Base-by-base conservation (phyloP, 176 grass and related monocot genomes). In the Oryza officinalis region DNA sequence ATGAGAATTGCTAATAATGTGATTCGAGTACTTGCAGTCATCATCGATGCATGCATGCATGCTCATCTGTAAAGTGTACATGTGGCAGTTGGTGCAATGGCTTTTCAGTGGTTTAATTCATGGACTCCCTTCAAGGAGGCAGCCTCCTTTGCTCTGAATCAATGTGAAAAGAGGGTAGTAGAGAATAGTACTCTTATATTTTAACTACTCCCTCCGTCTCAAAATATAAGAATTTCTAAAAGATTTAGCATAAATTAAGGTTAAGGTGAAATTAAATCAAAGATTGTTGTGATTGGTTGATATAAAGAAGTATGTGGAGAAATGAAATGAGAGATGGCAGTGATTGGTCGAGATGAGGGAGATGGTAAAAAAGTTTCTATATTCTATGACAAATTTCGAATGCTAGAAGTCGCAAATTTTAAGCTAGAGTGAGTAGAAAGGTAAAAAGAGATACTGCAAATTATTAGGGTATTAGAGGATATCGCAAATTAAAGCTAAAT, bases 41-140 rank as follows among this genome's bases (percentile, higher is more conserved):
- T n/a, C 31, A 60, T 57, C 44, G 14, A 35, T 13, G 7, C 35
- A 22, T 37, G 25, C 33, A 27, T 26, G 83, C 73, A 44, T 82
- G 22, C 52, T 60, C 44, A n/a, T 54, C 23, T 35, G 28, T 70
- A 76, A 81, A 61, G 69, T 15, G 61, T 23, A 15, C 43, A 30
- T 27, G 30, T 45, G 25, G 3, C 20, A 50, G 71, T 46, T 44
- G 83, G 65, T 71, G 74, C 18, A 31, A 45, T 70, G 74, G 26
- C 38, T 71, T 79, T 85, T 77, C 63, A 46, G 54, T 60, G 54
- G 54, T n/a, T 60, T 60, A 60, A 22, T 27, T 43, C 31, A 67
- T 60, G 17, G 18, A 33, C 30, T 67, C 20, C 25, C 32, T 69
- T 35, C 63, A 28, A 59, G 63, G 63, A 68, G 31, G 64, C 71